phyloP scores from a whole-genome alignment of 2,329 filamentous ascomycete species.

The Verticillium nubilum region DNA sequence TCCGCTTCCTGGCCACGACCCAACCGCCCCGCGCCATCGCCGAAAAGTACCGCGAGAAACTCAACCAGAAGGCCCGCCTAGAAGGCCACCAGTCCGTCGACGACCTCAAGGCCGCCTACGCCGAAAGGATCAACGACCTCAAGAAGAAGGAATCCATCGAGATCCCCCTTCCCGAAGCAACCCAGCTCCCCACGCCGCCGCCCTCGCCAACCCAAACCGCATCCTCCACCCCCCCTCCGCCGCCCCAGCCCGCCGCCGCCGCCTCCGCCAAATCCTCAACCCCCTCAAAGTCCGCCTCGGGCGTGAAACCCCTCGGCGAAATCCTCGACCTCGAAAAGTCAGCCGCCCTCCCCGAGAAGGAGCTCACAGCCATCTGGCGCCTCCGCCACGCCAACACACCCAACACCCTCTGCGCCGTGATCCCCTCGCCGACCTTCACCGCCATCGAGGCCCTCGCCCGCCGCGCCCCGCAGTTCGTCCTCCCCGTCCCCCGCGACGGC shows the following conservation, averaged over 20 bases:
- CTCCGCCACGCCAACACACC: constrained; percentile 72
- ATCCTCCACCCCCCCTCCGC: constrained; percentile 9
- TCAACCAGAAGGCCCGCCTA: constrained; percentile 73
- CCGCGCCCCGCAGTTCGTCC: constrained; percentile 79
- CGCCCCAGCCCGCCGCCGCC: constrained; percentile 16
- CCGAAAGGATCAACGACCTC: constrained; percentile 72
- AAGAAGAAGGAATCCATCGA: constrained; percentile 46
- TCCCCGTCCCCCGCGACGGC: constrained; percentile 68
- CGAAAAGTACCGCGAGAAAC: constrained; percentile 84
- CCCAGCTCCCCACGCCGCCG: constrained; percentile 21
- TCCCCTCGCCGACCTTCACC: constrained; percentile 68
- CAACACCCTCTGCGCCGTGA: constrained; percentile 75
- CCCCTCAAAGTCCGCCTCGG: constrained; percentile 20
- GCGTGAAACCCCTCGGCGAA: constrained; percentile 41
- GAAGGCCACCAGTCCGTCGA: constrained; percentile 66
- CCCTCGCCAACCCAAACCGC: constrained; percentile 9
- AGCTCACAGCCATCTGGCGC: constrained; percentile 86
- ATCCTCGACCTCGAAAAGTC: constrained; percentile 76
- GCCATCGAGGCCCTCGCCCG: constrained; percentile 68
- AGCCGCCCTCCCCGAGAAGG: constrained; percentile 64
- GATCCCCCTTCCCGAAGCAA: constrained; percentile 17
- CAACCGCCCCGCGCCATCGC: constrained; percentile 60
- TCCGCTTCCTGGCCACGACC: constrained; percentile 82
- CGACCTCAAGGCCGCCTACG: constrained; percentile 75
- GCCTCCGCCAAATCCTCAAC: constrained; percentile 1